Percentiles rank a stretch among this genome's conserved stretches.
These are phyloP conservation scores for Pleurotus salmoneostramineus DNA, from an alignment of 768 basidiomycete species.

Conservation along the genomic window DNA sequence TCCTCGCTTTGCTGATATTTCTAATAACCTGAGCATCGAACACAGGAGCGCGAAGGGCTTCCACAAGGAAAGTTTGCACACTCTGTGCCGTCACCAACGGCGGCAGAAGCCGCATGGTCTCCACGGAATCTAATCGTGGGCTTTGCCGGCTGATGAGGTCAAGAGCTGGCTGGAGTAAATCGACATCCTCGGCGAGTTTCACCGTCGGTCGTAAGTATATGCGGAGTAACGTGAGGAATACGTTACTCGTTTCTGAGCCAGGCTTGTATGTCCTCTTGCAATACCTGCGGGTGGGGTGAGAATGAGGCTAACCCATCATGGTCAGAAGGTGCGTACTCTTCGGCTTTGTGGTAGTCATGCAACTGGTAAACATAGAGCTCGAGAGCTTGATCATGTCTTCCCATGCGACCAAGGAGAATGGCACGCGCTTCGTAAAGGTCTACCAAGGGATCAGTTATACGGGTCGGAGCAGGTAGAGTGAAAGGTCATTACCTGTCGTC, in stretches of 20 bases:
- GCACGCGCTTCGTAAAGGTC: constrained; percentile 91
- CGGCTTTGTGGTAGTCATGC: constrained; percentile 80
- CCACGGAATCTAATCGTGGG: constrained; percentile 73
- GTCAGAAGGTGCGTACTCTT: constrained; percentile 56
- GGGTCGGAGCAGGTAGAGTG: background rate
- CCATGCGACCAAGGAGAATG: constrained; percentile 83
- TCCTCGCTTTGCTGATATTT: constrained; percentile 67
- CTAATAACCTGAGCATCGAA: constrained; percentile 70
- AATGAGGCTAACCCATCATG: background rate
- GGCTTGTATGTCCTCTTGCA: constrained; percentile 80
- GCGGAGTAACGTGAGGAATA: constrained; percentile 83
- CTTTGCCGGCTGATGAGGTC: constrained; percentile 86
- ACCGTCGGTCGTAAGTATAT: constrained; percentile 80
- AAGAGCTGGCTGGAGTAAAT: constrained; percentile 78
- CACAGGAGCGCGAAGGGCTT: constrained; percentile 60
- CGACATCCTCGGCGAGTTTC: constrained; percentile 30
- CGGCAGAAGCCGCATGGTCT: constrained; percentile 83
- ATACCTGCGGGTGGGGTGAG: constrained; percentile 50
- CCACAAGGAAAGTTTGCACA: constrained; percentile 72
- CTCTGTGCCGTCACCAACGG: constrained; percentile 85
- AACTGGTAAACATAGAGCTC: constrained; percentile 91
- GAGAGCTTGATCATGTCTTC: constrained; percentile 91
- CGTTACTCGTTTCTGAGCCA: constrained; percentile 45
- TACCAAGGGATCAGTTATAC: constrained; percentile 21
- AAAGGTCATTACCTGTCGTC: constrained; percentile 55